A percentile compares a stretch with the other conserved stretches of the same genome.
phyloP scores from a whole-genome alignment of 2,329 filamentous ascomycete genomes.

The Ophiocordyceps sinensis region DNA sequence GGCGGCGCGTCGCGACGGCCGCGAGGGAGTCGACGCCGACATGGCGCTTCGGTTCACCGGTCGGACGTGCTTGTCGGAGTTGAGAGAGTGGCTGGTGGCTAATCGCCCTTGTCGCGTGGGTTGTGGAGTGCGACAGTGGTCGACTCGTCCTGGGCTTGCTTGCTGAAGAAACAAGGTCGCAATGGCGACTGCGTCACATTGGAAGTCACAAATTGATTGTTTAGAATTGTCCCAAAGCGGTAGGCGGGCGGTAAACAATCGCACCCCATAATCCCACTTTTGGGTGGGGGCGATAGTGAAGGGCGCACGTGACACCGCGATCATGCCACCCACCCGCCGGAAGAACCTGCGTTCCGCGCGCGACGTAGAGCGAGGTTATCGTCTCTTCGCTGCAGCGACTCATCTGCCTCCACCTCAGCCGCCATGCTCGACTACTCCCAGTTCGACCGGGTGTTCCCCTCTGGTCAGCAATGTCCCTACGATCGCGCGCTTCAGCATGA shows the following conservation, averaged over 20 bases:
- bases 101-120: neutral
- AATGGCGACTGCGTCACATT: neutral
- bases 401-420: neutral
- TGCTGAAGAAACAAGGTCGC: neutral
- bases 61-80: neutral
- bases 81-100: neutral
- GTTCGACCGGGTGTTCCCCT: conserved; percentile 54
- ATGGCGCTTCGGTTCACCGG: conserved; percentile 8
- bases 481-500: conserved; percentile 44
- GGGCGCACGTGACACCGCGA: too few relatives aligned
- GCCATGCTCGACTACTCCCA: conserved; percentile 50
- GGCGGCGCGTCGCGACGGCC: conserved; percentile 26
- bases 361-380: too few relatives aligned
- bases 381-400: too few relatives aligned
- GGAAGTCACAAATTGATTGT: neutral
- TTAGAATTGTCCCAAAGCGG: conserved; percentile 13
- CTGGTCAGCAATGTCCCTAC: conserved; percentile 46
- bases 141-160: neutral
- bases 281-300: neutral
- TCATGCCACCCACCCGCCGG: too few relatives aligned
- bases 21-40: conserved; percentile 18
- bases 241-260: conserved; percentile 25
- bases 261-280: too few relatives aligned
- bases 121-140: neutral
- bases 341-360: too few relatives aligned